Conservation (phyloP, 495 filamentous ascomycete genomes). For the Letharia columbiana region DNA sequence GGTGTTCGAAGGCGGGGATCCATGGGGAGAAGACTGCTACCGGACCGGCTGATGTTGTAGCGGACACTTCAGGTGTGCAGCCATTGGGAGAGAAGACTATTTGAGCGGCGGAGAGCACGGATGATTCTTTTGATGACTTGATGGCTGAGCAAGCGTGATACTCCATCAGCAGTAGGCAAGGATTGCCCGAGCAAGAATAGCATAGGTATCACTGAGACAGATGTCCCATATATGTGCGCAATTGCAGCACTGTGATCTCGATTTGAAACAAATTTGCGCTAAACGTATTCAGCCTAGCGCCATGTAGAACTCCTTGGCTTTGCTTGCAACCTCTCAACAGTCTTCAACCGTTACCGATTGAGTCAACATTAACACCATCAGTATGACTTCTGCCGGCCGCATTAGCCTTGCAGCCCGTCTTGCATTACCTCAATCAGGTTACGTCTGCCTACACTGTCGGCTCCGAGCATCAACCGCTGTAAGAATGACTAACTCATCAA, state of each 20-base stretch:
- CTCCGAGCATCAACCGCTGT: slow-evolving; percentile 13
- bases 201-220: too few species aligned
- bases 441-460: slow-evolving; percentile 27
- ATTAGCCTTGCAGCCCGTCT: background rate
- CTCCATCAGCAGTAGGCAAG: background rate
- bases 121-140: background rate
- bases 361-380: background rate
- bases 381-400: slow-evolving; percentile 10
- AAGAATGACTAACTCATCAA: background rate
- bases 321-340: background rate
- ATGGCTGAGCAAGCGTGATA: slow-evolving; percentile 8
- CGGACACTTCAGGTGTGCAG: slow-evolving; percentile 19
- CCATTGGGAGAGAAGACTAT: slow-evolving; percentile 25
- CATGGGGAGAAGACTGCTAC: slow-evolving; percentile 25
- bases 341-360: background rate
- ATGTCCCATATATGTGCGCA: background rate
- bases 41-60: slow-evolving; percentile 25
- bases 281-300: background rate
- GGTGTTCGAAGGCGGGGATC: slow-evolving; percentile 22
- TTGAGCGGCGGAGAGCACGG: background rate
- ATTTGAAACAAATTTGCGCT: background rate
- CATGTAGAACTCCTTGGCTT: background rate
- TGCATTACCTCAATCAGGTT: slow-evolving; percentile 9
- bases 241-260: background rate
- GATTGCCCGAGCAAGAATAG: background rate